A percentile compares a stretch with the other conserved stretches of the same genome.
Conservation (phyloP, 164 flowering plant species). For the Stephania yunnanensis region DNA sequence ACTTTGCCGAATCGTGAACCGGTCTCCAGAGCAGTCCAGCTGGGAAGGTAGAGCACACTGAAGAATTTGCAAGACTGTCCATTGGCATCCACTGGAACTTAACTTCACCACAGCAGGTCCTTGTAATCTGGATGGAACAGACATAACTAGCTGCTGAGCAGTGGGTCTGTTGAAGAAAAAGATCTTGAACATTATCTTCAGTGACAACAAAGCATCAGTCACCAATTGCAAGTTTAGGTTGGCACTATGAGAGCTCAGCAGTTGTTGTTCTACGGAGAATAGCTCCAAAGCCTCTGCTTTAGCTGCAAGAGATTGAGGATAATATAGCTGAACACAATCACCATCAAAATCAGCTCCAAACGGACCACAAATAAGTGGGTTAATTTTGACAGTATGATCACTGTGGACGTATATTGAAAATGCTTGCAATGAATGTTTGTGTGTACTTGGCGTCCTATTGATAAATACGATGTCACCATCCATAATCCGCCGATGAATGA, state of each 20-base stretch:
- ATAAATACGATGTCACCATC: conserved; percentile 92
- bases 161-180: conserved; percentile 33
- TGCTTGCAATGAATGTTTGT: conserved; percentile 93
- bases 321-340: conserved; percentile 82
- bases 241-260: conserved; percentile 87
- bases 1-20: conserved; percentile 38
- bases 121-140: conserved; percentile 35
- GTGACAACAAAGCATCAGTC: conserved; percentile 66
- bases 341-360: conserved; percentile 97
- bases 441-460: conserved; percentile 94
- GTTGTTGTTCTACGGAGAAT: conserved; percentile 80
- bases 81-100: conserved; percentile 26
- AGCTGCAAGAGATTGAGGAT: conserved; percentile 85
- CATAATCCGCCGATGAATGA: conserved; percentile 72
- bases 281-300: conserved; percentile 91
- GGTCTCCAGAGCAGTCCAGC: conserved; percentile 52
- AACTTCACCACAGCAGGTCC: conserved; percentile 55
- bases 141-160: conserved; percentile 73
- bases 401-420: conserved; percentile 71
- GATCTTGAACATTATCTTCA: conserved; percentile 49
- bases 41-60: conserved; percentile 51
- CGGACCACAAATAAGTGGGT: conserved; percentile 91
- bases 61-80: conserved; percentile 71
- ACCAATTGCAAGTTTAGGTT: conserved; percentile 65
- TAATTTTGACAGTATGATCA: conserved; percentile 82